Percentiles rank a stretch among this genome's conserved stretches.
Conservation (phyloP, 106 monocot species). For the Dendrobium catenatum region DNA sequence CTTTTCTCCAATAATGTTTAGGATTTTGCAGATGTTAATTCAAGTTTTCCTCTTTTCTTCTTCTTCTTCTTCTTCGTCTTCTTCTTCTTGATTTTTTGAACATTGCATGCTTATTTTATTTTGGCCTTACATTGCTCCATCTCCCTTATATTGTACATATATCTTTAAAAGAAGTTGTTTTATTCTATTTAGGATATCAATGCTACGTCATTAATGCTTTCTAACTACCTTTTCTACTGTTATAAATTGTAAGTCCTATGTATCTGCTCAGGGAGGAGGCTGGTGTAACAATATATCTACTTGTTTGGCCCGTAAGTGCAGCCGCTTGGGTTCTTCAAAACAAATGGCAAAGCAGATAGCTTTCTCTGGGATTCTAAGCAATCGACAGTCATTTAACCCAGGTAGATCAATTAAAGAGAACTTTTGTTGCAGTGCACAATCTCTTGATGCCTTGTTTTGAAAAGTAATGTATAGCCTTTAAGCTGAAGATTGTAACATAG, state of each 20-base stretch:
- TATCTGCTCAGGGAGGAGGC: slow-evolving; percentile 60
- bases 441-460: background rate
- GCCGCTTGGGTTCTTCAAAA: slow-evolving; percentile 61
- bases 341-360: slow-evolving; percentile 11
- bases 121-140: background rate
- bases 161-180: background rate
- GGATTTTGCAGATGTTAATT: background rate
- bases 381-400: slow-evolving; percentile 45
- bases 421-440: background rate
- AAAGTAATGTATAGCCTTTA: background rate
- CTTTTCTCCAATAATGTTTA: background rate
- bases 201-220: background rate
- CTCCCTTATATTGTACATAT: background rate
- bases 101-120: background rate
- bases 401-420: slow-evolving; percentile 25
- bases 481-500: background rate
- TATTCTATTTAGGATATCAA: background rate
- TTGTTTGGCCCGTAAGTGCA: slow-evolving; percentile 50
- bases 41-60: background rate
- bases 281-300: slow-evolving; percentile 74
- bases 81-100: background rate
- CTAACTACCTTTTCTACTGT: background rate
- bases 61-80: too few species aligned
- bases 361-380: slow-evolving; percentile 80
- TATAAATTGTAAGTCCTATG: background rate